phyloP scores from a whole-genome alignment of 257 asterid genomes.

The Perilla frutescens region DNA sequence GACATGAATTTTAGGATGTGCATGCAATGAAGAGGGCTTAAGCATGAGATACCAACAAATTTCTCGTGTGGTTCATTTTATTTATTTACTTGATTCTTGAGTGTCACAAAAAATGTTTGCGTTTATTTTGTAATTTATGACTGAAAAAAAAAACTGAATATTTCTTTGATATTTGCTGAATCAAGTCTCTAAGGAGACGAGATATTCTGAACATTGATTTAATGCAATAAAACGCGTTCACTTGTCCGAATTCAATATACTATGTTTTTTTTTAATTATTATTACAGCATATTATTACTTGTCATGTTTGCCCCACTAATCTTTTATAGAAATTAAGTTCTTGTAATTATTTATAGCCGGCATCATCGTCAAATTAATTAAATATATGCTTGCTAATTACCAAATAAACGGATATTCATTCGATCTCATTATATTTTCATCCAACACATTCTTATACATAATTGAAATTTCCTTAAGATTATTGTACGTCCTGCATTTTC shows the following conservation, averaged over 20 bases:
- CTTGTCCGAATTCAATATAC: not conserved
- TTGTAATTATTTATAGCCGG: too few species aligned
- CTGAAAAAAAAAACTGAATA: conserved; percentile 23
- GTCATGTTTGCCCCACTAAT: conserved; percentile 3
- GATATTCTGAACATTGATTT: conserved; percentile 30
- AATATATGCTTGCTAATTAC: not conserved
- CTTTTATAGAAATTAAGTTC: not conserved
- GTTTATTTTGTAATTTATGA: conserved; percentile 41
- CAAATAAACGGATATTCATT: not conserved
- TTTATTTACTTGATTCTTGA: conserved; percentile 45
- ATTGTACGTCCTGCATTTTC: too few species aligned
- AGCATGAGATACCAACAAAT: conserved; percentile 46
- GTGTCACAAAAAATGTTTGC: conserved; percentile 34
- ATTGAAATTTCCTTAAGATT: too few species aligned
- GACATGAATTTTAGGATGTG: conserved; percentile 60
- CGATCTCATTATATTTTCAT: too few species aligned
- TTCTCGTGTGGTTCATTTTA: conserved; percentile 46
- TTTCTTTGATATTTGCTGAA: conserved; percentile 31
- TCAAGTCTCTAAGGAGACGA: conserved; percentile 17
- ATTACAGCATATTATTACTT: not conserved
- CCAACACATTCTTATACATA: too few species aligned
- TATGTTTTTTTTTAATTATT: not conserved
- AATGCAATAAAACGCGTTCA: conserved; percentile 21
- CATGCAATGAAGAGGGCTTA: conserved; percentile 39
- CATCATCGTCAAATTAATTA: too few species aligned